A percentile compares a stretch with the other conserved stretches of the same genome.
Conservation (phyloP, 2,329 filamentous ascomycete species). For the Stagonosporopsis rhizophila region DNA sequence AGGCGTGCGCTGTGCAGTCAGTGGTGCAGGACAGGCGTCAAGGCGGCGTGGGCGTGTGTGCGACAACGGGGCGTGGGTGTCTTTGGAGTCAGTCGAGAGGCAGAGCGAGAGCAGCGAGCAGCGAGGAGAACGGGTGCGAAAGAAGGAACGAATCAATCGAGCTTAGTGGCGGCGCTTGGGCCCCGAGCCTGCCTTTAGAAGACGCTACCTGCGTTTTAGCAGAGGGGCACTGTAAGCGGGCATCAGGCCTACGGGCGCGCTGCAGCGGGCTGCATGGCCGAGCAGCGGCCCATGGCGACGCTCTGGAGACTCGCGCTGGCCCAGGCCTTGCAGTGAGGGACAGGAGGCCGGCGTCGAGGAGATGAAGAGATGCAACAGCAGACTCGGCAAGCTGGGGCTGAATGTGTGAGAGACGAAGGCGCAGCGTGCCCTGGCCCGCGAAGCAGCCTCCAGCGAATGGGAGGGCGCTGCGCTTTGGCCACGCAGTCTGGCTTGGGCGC, state of each 20-base stretch:
- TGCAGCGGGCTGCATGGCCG: conserved; percentile 6
- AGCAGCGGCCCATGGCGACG: conserved; percentile 11
- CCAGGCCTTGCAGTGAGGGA: conserved; percentile 18
- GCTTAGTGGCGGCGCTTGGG: conserved; percentile 26
- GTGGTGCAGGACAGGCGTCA: conserved; percentile 11
- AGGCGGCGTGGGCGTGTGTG: conserved; percentile 22
- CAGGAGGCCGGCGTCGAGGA: conserved; percentile 26
- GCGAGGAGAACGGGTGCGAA: conserved; percentile 20
- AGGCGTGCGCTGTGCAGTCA: conserved; percentile 29
- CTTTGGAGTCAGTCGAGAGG: conserved; percentile 31
- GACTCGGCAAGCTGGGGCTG: conserved; percentile 24
- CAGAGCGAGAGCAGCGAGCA: conserved; percentile 13
- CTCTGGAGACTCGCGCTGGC: conserved; percentile 3
- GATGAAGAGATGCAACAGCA: conserved; percentile 24
- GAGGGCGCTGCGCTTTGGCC: too few species aligned
- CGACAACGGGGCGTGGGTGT: conserved; percentile 26
- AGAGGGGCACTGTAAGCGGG: conserved; percentile 17
- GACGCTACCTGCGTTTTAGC: conserved; percentile 28
- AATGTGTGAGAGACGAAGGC: conserved; percentile 30
- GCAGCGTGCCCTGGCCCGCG: too few species aligned
- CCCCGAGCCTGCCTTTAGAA: conserved; percentile 13
- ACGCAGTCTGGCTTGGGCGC: too few species aligned
- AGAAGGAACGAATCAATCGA: conserved; percentile 20
- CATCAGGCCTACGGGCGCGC: conserved; percentile 18
- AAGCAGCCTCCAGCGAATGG: conserved; percentile 27